Base-by-base conservation (phyloP, 805 yeast species). In the Myxozyma udenii region DNA sequence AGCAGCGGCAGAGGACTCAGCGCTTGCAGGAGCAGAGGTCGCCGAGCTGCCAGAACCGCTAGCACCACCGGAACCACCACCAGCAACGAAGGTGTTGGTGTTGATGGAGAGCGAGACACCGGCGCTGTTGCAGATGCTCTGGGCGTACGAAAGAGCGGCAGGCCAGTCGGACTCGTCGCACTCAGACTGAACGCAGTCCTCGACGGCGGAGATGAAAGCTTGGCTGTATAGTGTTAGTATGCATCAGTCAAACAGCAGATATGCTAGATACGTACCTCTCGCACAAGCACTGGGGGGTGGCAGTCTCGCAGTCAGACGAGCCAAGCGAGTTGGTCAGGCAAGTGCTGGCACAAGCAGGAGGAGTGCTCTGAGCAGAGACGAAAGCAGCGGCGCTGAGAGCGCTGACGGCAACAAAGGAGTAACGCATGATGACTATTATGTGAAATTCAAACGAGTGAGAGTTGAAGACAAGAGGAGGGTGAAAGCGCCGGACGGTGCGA, bases 261-360 rank as follows among this genome's bases (percentile, higher is more conserved):
- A n/a, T 14, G 9, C 40, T 25, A n/a, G 41, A 32, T 3, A 36
- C 48, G n/a, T 35, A 44, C 48, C 48, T 44, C 18, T 35, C 37
- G 51, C 59, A 55, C 21, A 55, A 53, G 36, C 59, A 55, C 26
- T 41, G 35, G 28, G 47, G 33, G 28, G 43, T 26, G 32, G 52
- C 59, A 21, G 59, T 25, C 40, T 32, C 30, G 51, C 59, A 55
- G 48, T 41, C 53, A 3, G 59, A 55, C 42, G 40, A 19, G 46
- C 50, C 33, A 36, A 55, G 42, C 12, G 56, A 39, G 44, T 28
- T 26, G 18, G 53, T 23, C 40, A 55, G 48, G 32, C 59, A 55
- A 24, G 50, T 35, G 46, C 48, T 28, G 3, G 57, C 59, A 40
- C 59, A 55, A 16, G 57, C 32, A n/a, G 57, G 57, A 16, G 55